These are phyloP conservation scores for Neoboletus magnificus DNA, from an alignment of 768 basidiomycete species.

Conservation along the genomic window DNA sequence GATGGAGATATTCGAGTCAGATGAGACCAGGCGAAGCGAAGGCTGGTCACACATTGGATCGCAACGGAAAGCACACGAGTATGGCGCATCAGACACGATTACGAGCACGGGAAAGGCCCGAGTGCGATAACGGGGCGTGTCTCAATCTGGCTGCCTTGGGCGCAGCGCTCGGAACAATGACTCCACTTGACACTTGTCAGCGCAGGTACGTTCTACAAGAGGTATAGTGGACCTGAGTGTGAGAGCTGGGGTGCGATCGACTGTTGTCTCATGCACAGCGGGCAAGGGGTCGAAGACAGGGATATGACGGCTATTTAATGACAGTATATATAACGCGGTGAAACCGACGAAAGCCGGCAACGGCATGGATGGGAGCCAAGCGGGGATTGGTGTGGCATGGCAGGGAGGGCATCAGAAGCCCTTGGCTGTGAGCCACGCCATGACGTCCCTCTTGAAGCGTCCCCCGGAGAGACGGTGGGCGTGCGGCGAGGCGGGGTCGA, in stretches of 20 bases:
- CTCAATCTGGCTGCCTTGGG: conserved; percentile 1
- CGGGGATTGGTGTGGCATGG: conserved; percentile 1
- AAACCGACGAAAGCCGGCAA: conserved; percentile 10
- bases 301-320: conserved; percentile 14
- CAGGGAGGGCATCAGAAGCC: conserved; percentile 49
- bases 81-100: neutral
- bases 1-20: neutral
- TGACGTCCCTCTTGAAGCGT: conserved; percentile 57
- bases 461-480: conserved; percentile 56
- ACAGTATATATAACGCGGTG: conserved; percentile 8
- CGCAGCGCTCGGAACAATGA: neutral
- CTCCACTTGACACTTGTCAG: neutral
- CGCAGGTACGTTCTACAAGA: neutral
- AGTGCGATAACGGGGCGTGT: neutral
- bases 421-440: conserved; percentile 57
- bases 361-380: conserved; percentile 8
- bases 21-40: neutral
- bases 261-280: neutral
- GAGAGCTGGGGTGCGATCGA: neutral
- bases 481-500: conserved; percentile 43
- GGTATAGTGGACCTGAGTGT: neutral
- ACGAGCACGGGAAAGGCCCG: neutral
- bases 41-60: neutral
- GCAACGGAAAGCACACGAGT: neutral
- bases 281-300: neutral